Evolutionary conservation across 2,329 filamentous ascomycete species (phyloP).

Genomic region (Aspergillus fumigatiaffinis): DNA sequence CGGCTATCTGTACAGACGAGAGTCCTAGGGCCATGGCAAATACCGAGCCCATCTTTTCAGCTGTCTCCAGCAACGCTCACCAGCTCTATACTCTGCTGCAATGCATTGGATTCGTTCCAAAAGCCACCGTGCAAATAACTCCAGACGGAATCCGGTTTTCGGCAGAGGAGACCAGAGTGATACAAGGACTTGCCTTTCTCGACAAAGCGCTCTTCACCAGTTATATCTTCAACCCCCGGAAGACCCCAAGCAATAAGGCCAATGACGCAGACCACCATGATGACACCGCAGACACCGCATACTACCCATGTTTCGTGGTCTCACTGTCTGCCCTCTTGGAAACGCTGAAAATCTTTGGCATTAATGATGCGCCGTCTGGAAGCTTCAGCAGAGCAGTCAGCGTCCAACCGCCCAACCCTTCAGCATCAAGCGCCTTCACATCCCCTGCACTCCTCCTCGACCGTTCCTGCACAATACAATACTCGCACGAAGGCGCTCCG

Average conservation of each 20-base stretch:
- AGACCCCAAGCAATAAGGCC: conserved; percentile 17
- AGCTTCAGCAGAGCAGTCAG: conserved; percentile 23
- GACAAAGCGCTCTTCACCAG: conserved; percentile 85
- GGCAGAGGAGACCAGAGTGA: conserved; percentile 80
- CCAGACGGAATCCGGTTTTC: conserved; percentile 82
- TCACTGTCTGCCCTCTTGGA: conserved; percentile 84
- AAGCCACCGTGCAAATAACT: conserved; percentile 69
- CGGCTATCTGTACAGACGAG: conserved; percentile 6
- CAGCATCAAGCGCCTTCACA: conserved; percentile 69
- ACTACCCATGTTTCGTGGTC: conserved; percentile 73
- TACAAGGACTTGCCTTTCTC: conserved; percentile 87
- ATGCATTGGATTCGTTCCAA: conserved; percentile 59
- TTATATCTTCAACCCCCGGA: conserved; percentile 63
- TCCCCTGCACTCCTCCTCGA: conserved; percentile 77
- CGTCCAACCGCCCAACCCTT: conserved; percentile 33
- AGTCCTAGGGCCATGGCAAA: conserved; percentile 12
- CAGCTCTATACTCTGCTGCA: conserved; percentile 58
- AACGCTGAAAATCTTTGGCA: conserved; percentile 90
- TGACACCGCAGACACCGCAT: conserved; percentile 32
- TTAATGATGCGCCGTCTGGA: conserved; percentile 56
- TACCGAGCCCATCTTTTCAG: conserved; percentile 50
- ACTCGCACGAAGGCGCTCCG: conserved; percentile 68
- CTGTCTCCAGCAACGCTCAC: conserved; percentile 59
- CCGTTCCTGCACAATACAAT: conserved; percentile 80
- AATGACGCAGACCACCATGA: conserved; percentile 31